These are phyloP conservation scores for Tylopilus sp. DNA, from an alignment of 1,284 basidiomycete species.

Conservation along the genomic window DNA sequence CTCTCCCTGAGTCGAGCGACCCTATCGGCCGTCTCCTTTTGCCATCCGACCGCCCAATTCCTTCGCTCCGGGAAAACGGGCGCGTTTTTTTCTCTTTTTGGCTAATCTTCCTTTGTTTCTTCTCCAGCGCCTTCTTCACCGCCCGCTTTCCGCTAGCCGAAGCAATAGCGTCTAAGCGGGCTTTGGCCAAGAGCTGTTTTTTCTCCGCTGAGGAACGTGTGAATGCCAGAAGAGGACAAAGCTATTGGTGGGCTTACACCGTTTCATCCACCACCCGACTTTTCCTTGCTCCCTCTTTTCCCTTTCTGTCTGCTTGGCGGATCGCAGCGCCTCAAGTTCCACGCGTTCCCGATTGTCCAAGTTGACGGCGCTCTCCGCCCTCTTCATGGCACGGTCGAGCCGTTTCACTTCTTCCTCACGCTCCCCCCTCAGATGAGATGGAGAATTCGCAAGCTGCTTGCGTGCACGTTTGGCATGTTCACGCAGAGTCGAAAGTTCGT, in stretches of 20 bases:
- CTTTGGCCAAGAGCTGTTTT: constrained; percentile 67
- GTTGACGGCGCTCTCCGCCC: constrained; percentile 76
- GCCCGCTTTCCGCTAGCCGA: constrained; percentile 71
- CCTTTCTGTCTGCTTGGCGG: constrained; percentile 64
- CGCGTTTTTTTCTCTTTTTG: constrained; percentile 88
- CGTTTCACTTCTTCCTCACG: constrained; percentile 68
- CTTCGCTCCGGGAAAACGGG: constrained; percentile 50
- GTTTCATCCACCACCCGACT: constrained; percentile 84
- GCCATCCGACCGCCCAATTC: constrained; percentile 4
- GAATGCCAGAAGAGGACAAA: constrained; percentile 1
- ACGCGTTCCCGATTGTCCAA: constrained; percentile 67
- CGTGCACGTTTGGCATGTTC: constrained; percentile 66
- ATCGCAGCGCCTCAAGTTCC: constrained; percentile 62
- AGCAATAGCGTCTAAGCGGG: constrained; percentile 75
- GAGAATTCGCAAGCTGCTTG: constrained; percentile 64
- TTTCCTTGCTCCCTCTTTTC: constrained; percentile 77
- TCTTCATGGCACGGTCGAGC: constrained; percentile 77
- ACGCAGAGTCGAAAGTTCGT: constrained; percentile 67
- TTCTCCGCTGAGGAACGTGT: constrained; percentile 59
- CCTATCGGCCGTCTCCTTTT: constrained; percentile 17
- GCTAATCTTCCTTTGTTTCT: constrained; percentile 80
- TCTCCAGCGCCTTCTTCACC: constrained; percentile 85
- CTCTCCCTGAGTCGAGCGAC: constrained; percentile 7
- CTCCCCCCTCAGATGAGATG: constrained; percentile 59
- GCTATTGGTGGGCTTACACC: constrained; percentile 47